phyloP scores from a whole-genome alignment of 2,329 filamentous ascomycete genomes.

The Alternaria dauci region DNA sequence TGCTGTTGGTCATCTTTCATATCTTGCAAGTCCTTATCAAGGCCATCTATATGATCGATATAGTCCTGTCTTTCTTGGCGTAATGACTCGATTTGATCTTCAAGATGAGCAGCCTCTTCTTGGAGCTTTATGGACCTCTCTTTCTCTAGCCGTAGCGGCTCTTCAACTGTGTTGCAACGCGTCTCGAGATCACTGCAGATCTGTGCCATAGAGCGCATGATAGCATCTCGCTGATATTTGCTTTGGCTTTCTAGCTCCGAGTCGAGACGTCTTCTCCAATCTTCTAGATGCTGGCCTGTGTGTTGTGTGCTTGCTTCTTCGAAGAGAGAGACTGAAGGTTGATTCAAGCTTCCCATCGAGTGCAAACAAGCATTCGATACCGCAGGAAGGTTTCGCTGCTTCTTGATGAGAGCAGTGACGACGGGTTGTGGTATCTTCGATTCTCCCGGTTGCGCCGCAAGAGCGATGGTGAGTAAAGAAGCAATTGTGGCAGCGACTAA shows the following conservation, averaged over 20 bases:
- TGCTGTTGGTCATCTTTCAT: constrained; percentile 43
- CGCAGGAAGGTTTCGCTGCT: constrained; percentile 34
- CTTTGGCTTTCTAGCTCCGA: constrained; percentile 52
- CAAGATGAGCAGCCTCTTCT: constrained; percentile 42
- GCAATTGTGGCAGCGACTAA: constrained; percentile 37
- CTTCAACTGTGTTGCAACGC: constrained; percentile 64
- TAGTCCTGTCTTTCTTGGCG: constrained; percentile 35
- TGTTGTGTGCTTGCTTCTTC: constrained; percentile 52
- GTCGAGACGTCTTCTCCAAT: constrained; percentile 61
- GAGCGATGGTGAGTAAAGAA: constrained; percentile 37
- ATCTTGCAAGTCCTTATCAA: constrained; percentile 51
- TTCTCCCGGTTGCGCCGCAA: constrained; percentile 29
- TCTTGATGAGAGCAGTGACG: constrained; percentile 35
- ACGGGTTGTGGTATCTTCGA: constrained; percentile 26
- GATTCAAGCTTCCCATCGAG: neutral
- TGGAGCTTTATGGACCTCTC: constrained; percentile 47
- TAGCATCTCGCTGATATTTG: constrained; percentile 55
- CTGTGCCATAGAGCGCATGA: constrained; percentile 60
- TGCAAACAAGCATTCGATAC: constrained; percentile 30
- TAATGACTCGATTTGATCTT: constrained; percentile 48
- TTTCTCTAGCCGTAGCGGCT: constrained; percentile 60
- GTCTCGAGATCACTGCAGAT: constrained; percentile 65
- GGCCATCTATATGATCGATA: constrained; percentile 42
- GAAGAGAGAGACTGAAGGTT: constrained; percentile 41
- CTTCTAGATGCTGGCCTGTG: constrained; percentile 42